Conservation (phyloP, 169 alveolate species). For the Plasmodium chabaudi region DNA sequence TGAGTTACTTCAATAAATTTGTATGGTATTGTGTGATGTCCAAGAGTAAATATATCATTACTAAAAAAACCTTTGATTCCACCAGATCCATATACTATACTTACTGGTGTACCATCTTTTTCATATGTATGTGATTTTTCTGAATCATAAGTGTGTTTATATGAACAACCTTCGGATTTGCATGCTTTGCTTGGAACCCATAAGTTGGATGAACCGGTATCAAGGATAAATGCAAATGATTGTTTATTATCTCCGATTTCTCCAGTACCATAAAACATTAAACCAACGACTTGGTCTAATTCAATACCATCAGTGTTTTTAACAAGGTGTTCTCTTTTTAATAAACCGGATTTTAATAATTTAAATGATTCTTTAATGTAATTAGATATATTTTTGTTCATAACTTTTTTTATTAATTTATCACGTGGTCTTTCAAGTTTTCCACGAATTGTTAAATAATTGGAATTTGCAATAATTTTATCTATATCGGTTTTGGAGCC, state of each 20-base stretch:
- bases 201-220: conserved; percentile 87
- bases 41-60: conserved; percentile 80
- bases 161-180: conserved; percentile 71
- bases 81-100: conserved; percentile 86
- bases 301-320: conserved; percentile 56
- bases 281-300: conserved; percentile 36
- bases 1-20: conserved; percentile 78
- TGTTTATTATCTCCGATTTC: conserved; percentile 61
- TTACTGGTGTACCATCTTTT: conserved; percentile 79
- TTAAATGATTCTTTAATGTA: conserved; percentile 32
- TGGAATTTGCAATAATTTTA: conserved; percentile 30
- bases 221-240: conserved; percentile 62
- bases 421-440: conserved; percentile 63
- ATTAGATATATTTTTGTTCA: conserved; percentile 28
- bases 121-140: conserved; percentile 80
- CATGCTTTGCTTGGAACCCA: conserved; percentile 86
- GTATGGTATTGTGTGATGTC: conserved; percentile 43
- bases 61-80: conserved; percentile 81
- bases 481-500: conserved; percentile 2
- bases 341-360: conserved; percentile 28
- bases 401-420: conserved; percentile 14
- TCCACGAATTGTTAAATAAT: conserved; percentile 21
- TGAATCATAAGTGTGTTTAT: conserved; percentile 80
- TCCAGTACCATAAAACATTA: conserved; percentile 58
- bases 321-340: conserved; percentile 20